Percentiles rank a stretch among this genome's conserved stretches.
phyloP scores from a whole-genome alignment of 768 basidiomycete species.

The Nevesoporus exiguus region DNA sequence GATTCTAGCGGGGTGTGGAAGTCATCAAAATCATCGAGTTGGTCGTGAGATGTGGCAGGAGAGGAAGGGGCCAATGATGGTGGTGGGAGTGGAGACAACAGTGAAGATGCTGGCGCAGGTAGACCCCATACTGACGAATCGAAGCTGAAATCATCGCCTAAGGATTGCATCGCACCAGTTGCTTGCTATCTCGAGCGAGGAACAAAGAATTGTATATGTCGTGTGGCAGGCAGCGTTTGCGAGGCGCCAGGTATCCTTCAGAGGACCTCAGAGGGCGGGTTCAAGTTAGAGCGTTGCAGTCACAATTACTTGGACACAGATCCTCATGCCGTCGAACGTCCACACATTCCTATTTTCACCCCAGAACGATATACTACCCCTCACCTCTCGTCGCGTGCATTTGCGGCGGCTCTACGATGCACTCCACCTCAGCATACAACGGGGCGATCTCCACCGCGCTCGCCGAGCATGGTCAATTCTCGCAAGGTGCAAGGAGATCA shows the following conservation, averaged over 20 bases:
- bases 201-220: slow-evolving; percentile 10
- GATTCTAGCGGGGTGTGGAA: slow-evolving; percentile 49
- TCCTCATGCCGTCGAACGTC: slow-evolving; percentile 23
- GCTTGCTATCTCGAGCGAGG: background rate
- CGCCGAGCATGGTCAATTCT: slow-evolving; percentile 72
- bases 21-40: slow-evolving; percentile 52
- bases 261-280: background rate
- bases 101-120: slow-evolving; percentile 34
- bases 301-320: background rate
- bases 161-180: slow-evolving; percentile 26
- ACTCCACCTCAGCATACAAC: slow-evolving; percentile 66
- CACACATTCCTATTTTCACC: slow-evolving; percentile 62
- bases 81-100: slow-evolving; percentile 26
- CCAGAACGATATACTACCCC: slow-evolving; percentile 45
- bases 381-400: slow-evolving; percentile 63
- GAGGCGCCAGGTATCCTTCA: background rate
- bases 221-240: slow-evolving; percentile 5
- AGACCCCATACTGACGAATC: slow-evolving; percentile 73
- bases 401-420: slow-evolving; percentile 73
- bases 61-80: slow-evolving; percentile 23
- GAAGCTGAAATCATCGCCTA: slow-evolving; percentile 74
- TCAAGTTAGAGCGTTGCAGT: background rate
- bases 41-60: slow-evolving; percentile 31
- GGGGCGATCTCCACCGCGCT: slow-evolving; percentile 61
- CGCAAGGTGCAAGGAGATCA: slow-evolving; percentile 70